Evolutionary conservation across 257 asterid genomes (phyloP), one percentile per base, ranked within the genome.

Genomic region (Fraxinus anomala): DNA sequence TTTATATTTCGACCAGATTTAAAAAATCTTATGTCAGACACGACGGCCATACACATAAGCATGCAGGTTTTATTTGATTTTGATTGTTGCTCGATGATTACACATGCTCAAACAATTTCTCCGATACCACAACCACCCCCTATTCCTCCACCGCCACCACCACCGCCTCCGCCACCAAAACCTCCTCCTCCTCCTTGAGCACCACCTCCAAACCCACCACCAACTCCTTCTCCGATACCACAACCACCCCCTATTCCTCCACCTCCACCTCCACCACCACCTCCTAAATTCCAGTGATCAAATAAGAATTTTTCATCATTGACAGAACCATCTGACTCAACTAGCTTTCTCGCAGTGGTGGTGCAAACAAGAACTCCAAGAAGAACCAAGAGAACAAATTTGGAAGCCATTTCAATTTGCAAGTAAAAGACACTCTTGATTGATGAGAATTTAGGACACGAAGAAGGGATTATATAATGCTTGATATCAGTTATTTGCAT

Each of bases 321-420:
- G 56, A 85, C 34, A 17, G 79, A 69, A 54, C 24, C 75, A 14
- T 73, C 59, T 1, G 77, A 6, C 3, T 2, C 42, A 17, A 21
- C 70, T 24, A 81, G 84, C 49, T 71, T 72, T 68, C 84, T 72
- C 0, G 77, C 73, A 5, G 70, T 34, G 74, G 54, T 47, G 51
- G 81, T 17, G 78, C 77, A 81, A 49, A 65, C 66, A 56, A 81
- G 37, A 65, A 77, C 59, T 19, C 59, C 74, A 28, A 76, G 71
- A 70, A 76, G 74, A 19, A 80, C 16, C 34, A 75, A 37, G 33
- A 81, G 66, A 49, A 71, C 11, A 44, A 24, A 44, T 49, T 76
- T 76, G 6, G 74, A 71, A 65, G 70, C 23, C 81, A 81, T 80
- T 19, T n/a, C 19, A 36, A 11, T 31, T 73, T 31, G 63, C 23